Percentiles rank a stretch among this genome's conserved stretches.
Evolutionary conservation across 2,329 filamentous ascomycete species (phyloP).

Genomic region (Cryphonectria carpinicola): DNA sequence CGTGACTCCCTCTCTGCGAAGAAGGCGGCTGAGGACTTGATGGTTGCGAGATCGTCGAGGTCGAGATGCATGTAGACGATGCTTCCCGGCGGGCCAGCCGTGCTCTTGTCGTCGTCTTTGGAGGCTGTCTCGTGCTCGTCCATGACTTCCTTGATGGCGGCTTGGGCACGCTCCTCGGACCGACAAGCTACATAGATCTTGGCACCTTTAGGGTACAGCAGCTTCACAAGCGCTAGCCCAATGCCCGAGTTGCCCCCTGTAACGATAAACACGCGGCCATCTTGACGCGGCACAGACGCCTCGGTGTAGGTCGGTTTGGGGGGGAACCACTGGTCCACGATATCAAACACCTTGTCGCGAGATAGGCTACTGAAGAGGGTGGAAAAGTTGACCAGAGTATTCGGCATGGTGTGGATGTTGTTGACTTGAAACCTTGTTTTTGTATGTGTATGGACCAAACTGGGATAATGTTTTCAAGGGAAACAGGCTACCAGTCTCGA

Average conservation of each 20-base stretch:
- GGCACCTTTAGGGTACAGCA: constrained; percentile 54
- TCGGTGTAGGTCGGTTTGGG: constrained; percentile 36
- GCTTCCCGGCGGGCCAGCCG: constrained; percentile 24
- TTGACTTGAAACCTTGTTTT: neutral
- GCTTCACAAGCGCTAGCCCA: constrained; percentile 54
- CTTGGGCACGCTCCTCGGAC: constrained; percentile 36
- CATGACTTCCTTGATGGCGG: constrained; percentile 40
- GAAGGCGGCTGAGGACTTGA: constrained; percentile 42
- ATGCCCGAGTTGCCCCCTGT: constrained; percentile 48
- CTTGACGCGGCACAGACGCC: constrained; percentile 34
- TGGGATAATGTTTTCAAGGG: too few relatives aligned
- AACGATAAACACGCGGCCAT: constrained; percentile 48
- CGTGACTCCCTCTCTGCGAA: constrained; percentile 44
- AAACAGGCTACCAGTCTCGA: neutral
- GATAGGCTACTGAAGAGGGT: constrained; percentile 22
- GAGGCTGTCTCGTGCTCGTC: constrained; percentile 18
- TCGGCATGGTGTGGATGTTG: constrained; percentile 16
- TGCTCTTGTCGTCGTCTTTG: constrained; percentile 6
- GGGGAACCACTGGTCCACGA: constrained; percentile 31
- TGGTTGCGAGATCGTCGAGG: constrained; percentile 46
- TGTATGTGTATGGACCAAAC: neutral
- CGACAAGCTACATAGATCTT: constrained; percentile 36
- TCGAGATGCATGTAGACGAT: constrained; percentile 44
- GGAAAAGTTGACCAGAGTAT: constrained; percentile 25
- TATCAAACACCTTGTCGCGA: constrained; percentile 16